Percentiles rank a stretch among this genome's conserved stretches.
Evolutionary conservation across 1,139 yeast genomes (phyloP).

Genomic region (Taphrina communis): DNA sequence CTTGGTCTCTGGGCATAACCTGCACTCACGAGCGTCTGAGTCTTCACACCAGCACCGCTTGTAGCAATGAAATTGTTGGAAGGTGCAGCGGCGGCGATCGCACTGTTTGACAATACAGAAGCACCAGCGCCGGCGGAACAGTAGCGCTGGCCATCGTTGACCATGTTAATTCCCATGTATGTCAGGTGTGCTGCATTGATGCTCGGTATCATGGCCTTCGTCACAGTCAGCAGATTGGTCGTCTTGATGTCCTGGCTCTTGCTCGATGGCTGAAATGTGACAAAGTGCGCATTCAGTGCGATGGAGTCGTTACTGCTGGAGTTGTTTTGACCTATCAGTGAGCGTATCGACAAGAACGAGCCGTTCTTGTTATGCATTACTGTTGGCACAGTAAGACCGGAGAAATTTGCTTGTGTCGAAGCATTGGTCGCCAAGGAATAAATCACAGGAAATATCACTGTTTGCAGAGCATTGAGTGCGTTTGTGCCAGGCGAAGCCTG

Average conservation of each 20-base stretch:
- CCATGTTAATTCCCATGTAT: conserved; percentile 8
- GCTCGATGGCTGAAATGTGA: background rate
- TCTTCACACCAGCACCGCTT: background rate
- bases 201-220: background rate
- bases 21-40: background rate
- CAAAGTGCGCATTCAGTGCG: background rate
- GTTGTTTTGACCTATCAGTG: background rate
- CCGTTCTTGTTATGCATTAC: background rate
- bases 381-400: background rate
- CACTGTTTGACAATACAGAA: background rate
- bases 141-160: background rate
- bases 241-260: background rate
- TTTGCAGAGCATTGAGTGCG: background rate
- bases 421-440: background rate
- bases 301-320: background rate
- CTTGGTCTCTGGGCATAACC: background rate
- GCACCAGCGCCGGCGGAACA: conserved; percentile 5
- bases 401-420: background rate
- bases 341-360: background rate
- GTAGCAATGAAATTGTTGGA: background rate
- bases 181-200: conserved; percentile 18
- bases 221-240: conserved; percentile 4
- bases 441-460: background rate
- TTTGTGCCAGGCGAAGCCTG: background rate
- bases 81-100: background rate